Percentiles rank a stretch among this genome's conserved stretches.
Evolutionary conservation across 306 rosid species (phyloP).

Genomic region (Adenanthera pavonina): DNA sequence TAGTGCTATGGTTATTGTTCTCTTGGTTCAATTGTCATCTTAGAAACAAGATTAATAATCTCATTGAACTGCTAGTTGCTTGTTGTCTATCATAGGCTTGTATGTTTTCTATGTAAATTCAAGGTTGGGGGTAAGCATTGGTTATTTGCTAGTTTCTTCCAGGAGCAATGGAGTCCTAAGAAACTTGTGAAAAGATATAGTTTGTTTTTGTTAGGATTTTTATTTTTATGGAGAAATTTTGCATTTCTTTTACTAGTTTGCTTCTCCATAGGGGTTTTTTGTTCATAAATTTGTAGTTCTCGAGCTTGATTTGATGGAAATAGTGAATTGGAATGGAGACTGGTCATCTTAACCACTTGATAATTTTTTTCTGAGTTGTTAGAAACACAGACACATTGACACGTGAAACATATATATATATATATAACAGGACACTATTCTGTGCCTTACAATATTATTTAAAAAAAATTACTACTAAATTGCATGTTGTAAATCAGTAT

Average conservation of each 20-base stretch:
- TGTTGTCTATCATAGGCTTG: background rate
- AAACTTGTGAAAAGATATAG: background rate
- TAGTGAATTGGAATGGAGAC: background rate
- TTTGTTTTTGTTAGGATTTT: background rate
- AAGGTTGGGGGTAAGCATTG: background rate
- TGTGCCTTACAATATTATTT: too few relatives aligned
- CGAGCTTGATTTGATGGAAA: background rate
- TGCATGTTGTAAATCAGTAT: too few relatives aligned
- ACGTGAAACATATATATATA: background rate
- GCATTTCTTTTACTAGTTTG: background rate
- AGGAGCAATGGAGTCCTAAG: background rate
- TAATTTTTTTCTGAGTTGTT: background rate
- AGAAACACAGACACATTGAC: background rate
- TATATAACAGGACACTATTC: too few relatives aligned
- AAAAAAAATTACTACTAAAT: too few relatives aligned
- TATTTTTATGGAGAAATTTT: background rate
- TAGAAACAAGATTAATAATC: background rate
- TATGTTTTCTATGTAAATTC: conserved; percentile 16
- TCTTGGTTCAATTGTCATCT: background rate
- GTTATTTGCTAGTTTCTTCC: background rate
- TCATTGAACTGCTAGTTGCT: conserved; percentile 28
- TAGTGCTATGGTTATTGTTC: background rate
- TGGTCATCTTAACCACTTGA: background rate
- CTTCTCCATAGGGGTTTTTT: background rate
- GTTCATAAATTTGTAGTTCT: background rate